Conservation (phyloP, 2,329 filamentous ascomycete genomes). For the Exophiala sideris region DNA sequence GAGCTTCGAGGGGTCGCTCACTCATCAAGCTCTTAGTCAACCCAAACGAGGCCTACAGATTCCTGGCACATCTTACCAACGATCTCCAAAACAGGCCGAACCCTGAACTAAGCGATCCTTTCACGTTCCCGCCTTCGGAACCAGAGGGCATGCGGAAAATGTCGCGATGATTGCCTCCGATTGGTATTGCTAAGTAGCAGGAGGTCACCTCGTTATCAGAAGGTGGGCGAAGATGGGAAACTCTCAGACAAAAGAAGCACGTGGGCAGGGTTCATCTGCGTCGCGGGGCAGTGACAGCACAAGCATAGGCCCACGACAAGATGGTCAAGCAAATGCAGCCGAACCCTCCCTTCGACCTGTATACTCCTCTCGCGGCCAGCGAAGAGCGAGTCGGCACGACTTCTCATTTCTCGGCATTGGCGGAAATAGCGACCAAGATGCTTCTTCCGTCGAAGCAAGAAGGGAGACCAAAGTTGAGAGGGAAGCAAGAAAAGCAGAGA, state of each 20-base stretch:
- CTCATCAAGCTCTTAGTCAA: neutral
- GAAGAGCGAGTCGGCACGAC: constrained; percentile 56
- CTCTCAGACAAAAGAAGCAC: constrained; percentile 46
- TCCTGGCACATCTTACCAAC: constrained; percentile 1
- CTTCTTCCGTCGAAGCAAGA: constrained; percentile 55
- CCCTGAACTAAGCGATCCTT: neutral
- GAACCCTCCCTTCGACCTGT: constrained; percentile 15
- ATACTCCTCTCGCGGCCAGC: constrained; percentile 42
- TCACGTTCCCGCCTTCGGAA: constrained; percentile 1
- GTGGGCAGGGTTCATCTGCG: constrained; percentile 28
- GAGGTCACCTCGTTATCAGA: constrained; percentile 17
- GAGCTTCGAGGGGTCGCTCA: neutral
- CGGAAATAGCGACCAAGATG: constrained; percentile 48
- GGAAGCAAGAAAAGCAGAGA: constrained; percentile 80
- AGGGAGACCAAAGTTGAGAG: constrained; percentile 88
- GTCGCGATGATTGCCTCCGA: constrained; percentile 15
- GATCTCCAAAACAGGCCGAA: constrained; percentile 1
- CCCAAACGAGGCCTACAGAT: neutral
- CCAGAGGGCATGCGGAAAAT: constrained; percentile 9
- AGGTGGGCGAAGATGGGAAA: constrained; percentile 40
- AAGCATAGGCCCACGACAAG: constrained; percentile 18
- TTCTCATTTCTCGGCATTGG: constrained; percentile 58
- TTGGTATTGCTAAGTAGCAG: constrained; percentile 12
- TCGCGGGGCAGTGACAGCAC: constrained; percentile 18
- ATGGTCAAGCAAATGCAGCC: constrained; percentile 14